phyloP scores from a whole-genome alignment of 768 basidiomycete species.

The Hypholoma fasciculare region DNA sequence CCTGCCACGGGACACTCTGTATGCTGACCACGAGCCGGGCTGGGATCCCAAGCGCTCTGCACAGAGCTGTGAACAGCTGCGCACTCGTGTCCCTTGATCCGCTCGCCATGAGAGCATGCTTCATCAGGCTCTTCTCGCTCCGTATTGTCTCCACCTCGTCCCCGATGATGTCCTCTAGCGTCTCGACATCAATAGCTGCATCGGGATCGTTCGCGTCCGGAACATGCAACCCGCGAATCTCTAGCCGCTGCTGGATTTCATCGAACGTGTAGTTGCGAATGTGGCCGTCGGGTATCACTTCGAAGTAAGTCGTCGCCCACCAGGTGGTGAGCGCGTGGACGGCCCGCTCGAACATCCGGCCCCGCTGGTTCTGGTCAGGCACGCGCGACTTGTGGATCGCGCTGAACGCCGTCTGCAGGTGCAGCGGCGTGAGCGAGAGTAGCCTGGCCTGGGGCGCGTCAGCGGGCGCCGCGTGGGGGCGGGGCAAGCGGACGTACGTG shows the following conservation, averaged over 20 bases:
- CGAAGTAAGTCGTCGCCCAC: constrained; percentile 81
- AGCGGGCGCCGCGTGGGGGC: neutral
- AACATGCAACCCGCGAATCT: constrained; percentile 27
- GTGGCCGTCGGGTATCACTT: constrained; percentile 61
- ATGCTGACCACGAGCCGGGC: constrained; percentile 86
- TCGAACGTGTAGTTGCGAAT: constrained; percentile 78
- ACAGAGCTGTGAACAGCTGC: constrained; percentile 89
- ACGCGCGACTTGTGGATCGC: constrained; percentile 79
- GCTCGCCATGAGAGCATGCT: constrained; percentile 77
- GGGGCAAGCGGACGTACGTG: constrained; percentile 53
- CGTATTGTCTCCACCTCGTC: constrained; percentile 70
- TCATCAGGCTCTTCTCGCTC: constrained; percentile 87
- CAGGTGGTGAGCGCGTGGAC: constrained; percentile 73
- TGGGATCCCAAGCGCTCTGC: constrained; percentile 84
- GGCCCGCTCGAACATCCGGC: constrained; percentile 85
- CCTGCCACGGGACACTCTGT: constrained; percentile 92
- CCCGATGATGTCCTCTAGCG: constrained; percentile 45
- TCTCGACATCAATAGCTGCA: constrained; percentile 38
- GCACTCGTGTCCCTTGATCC: constrained; percentile 88
- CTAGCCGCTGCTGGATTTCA: constrained; percentile 55
- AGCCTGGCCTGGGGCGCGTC: constrained; percentile 68
- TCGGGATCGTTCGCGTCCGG: constrained; percentile 24
- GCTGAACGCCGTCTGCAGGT: constrained; percentile 78
- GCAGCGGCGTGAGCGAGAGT: constrained; percentile 80
- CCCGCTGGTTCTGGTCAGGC: constrained; percentile 80